Conservation (phyloP, 2,329 filamentous ascomycete species). For the Esteya vermicola region DNA sequence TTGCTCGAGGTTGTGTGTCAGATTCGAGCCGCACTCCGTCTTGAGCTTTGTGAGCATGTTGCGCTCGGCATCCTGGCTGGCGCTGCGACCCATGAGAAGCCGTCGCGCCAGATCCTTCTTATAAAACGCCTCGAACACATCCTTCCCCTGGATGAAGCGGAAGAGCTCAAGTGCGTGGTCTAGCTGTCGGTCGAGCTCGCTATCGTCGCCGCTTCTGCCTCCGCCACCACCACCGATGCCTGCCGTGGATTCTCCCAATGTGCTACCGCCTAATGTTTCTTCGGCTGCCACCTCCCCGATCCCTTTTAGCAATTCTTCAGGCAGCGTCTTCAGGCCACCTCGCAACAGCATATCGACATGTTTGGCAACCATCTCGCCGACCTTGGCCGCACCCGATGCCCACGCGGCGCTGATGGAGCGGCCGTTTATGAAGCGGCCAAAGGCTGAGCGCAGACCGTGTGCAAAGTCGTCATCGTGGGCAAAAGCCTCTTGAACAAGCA, state of each 20-base stretch:
- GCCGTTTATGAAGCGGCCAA: conserved; percentile 86
- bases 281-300: no score
- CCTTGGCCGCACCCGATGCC: conserved; percentile 77
- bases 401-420: conserved; percentile 52
- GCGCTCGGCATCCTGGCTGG: conserved; percentile 86
- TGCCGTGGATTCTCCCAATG: no score
- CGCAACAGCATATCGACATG: conserved; percentile 83
- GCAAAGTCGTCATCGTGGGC: conserved; percentile 61
- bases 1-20: conserved; percentile 93
- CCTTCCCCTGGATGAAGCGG: conserved; percentile 92
- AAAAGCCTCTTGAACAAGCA: conserved; percentile 65
- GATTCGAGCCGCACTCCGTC: conserved; percentile 82
- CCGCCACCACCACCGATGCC: no score
- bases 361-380: conserved; percentile 97
- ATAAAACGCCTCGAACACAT: conserved; percentile 97
- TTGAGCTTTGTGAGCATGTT: conserved; percentile 90
- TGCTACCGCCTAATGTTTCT: no score
- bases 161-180: conserved; percentile 91
- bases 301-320: conserved; percentile 52
- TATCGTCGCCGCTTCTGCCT: conserved; percentile 88
- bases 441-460: conserved; percentile 69
- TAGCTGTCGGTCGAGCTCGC: conserved; percentile 79
- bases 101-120: conserved; percentile 90
- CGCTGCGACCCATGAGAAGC: conserved; percentile 80
- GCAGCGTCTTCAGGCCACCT: conserved; percentile 73